Evolutionary conservation across 192 early-diverging fungal genomes (phyloP), one percentile per base, ranked within the genome.

Genomic region (Coemansia sp.): DNA sequence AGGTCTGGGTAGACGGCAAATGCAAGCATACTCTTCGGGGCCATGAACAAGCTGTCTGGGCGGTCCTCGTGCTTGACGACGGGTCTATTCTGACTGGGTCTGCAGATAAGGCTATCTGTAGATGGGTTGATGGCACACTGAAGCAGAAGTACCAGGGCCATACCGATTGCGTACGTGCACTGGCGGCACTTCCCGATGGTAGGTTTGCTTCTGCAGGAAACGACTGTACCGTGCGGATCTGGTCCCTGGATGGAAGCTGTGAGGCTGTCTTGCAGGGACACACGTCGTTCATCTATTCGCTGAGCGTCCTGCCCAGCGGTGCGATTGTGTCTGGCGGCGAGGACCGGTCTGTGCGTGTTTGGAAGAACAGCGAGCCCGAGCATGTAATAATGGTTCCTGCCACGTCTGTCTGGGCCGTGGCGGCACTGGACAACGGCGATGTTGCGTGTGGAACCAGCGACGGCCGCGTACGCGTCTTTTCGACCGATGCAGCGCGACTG

Each of bases 271-370:
- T 98, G 14, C 65, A 83, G 53, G 93, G 91, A 0, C 98, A 99
- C 68, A 91, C 92, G 0, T 91, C 93, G 19, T 98, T 95, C 83
- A 88, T 99, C 4, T 99, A 99, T 74, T 76, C 89, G 6, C 61
- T 96, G 34, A 72, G 68, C 16, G 80, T 85, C n/a, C 70, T 91
- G n/a, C 73, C 85, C 30, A 81, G 84, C 4, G 93, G 90, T 27
- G 87, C 93, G 57, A 78, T 95, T 51, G 88, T 91, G 7, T 97
- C 94, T 1, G 84, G 90, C 39, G 98, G 95, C 58, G 98, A 99
- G 83, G 98, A 99, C 62, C 84, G 95, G 32, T 85, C 91, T 3
- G 83, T 93, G 10, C 83, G 89, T 18, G 81, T 95, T 6, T 99
- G 96, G 96, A 78, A 85, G 52, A 84, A 90, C 86, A 68, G 45